These are phyloP conservation scores for Naegleria gruberi DNA, from an alignment of 208 protist genomes.

Conservation along the genomic window DNA sequence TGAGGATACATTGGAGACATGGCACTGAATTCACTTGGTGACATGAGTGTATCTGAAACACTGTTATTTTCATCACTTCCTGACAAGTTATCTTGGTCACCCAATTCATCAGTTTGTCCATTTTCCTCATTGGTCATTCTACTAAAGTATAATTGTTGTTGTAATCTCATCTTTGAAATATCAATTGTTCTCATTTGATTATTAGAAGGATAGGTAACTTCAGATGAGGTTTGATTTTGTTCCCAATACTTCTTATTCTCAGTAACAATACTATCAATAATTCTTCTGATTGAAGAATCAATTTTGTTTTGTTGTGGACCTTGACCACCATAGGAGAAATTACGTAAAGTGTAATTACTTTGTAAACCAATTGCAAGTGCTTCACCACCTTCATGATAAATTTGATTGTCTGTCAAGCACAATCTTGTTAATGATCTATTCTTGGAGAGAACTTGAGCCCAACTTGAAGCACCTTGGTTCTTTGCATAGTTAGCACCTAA, in stretches of 20 bases:
- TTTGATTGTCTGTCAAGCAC: constrained; percentile 25
- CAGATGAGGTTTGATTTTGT: neutral
- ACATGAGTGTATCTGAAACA: neutral
- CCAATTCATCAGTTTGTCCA: neutral
- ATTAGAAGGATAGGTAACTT: neutral
- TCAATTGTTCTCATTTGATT: neutral
- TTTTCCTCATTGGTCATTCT: neutral
- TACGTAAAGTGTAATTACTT: constrained; percentile 23
- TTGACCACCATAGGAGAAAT: constrained; percentile 21
- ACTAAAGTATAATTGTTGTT: neutral
- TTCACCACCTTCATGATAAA: constrained; percentile 22
- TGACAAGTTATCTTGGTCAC: neutral
- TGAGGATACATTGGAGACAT: neutral
- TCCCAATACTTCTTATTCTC: constrained; percentile 22
- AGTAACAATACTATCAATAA: constrained; percentile 5
- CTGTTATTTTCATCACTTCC: neutral
- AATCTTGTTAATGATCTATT: constrained; percentile 17
- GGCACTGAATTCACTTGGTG: neutral
- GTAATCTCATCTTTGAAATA: constrained; percentile 6
- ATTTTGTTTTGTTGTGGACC: neutral
- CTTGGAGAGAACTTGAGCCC: constrained; percentile 7
- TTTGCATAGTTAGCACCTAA: constrained; percentile 11
- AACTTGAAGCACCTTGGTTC: constrained; percentile 20
- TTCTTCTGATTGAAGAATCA: neutral
- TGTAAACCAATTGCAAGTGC: neutral